A percentile compares a stretch with the other conserved stretches of the same genome.
Evolutionary conservation across 2,329 filamentous ascomycete species (phyloP).

Genomic region (Fusarium miscanthi): DNA sequence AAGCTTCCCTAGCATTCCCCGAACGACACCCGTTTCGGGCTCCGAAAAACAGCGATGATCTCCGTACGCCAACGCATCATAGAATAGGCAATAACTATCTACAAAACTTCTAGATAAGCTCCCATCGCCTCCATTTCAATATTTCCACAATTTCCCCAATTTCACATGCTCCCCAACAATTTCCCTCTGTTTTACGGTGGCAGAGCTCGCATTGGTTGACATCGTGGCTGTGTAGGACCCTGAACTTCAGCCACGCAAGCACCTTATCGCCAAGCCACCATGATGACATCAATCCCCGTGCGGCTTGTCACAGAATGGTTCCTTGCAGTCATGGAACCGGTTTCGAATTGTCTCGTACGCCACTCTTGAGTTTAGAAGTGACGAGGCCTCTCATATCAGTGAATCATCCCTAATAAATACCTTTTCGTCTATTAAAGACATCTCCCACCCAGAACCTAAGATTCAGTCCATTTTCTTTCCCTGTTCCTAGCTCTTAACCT

Average conservation of each 20-base stretch:
- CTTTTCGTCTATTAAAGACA: slow-evolving; percentile 22
- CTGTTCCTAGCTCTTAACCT: slow-evolving; percentile 9
- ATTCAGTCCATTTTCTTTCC: background rate
- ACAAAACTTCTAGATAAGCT: background rate
- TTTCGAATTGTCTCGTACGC: slow-evolving; percentile 30
- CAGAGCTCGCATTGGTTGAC: slow-evolving; percentile 7
- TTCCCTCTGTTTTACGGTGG: background rate
- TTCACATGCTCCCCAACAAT: slow-evolving; percentile 12
- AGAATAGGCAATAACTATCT: background rate
- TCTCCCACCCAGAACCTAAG: background rate
- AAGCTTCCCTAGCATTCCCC: slow-evolving; percentile 19
- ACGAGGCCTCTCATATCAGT: slow-evolving; percentile 38
- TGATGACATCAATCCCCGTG: slow-evolving; percentile 40
- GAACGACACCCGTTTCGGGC: slow-evolving; percentile 17
- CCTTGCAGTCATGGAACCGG: slow-evolving; percentile 30
- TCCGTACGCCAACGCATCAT: background rate
- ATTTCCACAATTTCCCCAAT: slow-evolving; percentile 1
- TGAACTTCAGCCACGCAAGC: slow-evolving; percentile 36
- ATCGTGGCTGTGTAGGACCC: slow-evolving; percentile 39
- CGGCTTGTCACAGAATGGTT: slow-evolving; percentile 23
- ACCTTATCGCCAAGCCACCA: slow-evolving; percentile 33
- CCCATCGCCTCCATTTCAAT: background rate
- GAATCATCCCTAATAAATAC: background rate
- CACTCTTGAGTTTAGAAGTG: slow-evolving; percentile 18
- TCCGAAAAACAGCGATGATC: slow-evolving; percentile 15